Conservation (phyloP, 78 protist genomes). For the Capsaspora owczarzaki region DNA sequence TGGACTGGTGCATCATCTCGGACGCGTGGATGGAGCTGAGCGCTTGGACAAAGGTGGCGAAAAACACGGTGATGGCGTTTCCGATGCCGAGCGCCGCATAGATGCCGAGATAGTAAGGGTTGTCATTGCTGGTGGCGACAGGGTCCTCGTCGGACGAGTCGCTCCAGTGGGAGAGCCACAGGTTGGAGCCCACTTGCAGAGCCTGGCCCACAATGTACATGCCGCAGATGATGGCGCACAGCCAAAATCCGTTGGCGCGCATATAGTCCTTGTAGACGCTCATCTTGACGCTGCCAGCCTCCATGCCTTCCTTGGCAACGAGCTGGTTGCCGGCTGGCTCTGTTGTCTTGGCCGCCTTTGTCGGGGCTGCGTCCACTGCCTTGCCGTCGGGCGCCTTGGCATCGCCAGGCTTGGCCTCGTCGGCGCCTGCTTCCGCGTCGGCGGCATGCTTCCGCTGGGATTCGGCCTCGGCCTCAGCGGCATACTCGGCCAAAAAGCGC, state of each 20-base stretch:
- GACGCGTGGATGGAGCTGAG: slow-evolving; percentile 1
- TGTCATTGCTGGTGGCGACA: not conserved
- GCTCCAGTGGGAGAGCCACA: not conserved
- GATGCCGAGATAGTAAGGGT: slow-evolving; percentile 7
- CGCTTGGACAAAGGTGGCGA: not conserved
- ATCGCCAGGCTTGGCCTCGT: not conserved
- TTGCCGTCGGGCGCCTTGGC: not conserved
- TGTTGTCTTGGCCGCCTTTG: not conserved
- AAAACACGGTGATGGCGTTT: not conserved
- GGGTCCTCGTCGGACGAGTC: not conserved
- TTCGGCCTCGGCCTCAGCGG: not conserved
- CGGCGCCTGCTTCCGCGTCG: not conserved
- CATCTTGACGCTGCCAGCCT: slow-evolving; percentile 10
- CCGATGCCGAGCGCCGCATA: slow-evolving; percentile 10
- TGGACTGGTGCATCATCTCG: not conserved
- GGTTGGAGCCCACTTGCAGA: not conserved
- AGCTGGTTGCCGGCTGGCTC: not conserved
- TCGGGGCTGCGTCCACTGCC: not conserved
- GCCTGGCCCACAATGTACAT: not conserved
- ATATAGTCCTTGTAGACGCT: slow-evolving; percentile 5
- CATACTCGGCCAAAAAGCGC: not conserved
- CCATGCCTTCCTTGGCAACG: slow-evolving; percentile 13
- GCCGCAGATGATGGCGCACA: not conserved
- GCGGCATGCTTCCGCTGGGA: not conserved
- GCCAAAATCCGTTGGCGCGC: not conserved